Evolutionary conservation across 495 filamentous ascomycete species (phyloP).

Genomic region (Oidiodendron maius): DNA sequence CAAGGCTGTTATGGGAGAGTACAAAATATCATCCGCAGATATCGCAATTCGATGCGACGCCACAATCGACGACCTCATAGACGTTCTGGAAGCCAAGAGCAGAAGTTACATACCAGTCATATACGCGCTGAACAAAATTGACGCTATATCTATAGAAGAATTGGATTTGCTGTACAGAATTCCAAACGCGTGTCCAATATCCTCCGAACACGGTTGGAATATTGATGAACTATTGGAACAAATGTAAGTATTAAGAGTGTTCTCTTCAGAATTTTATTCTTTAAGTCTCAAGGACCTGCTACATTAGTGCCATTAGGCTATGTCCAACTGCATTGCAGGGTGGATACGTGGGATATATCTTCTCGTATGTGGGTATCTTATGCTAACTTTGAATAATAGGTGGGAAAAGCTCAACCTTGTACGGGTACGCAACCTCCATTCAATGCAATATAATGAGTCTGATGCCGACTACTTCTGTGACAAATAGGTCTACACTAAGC

Average conservation of each 20-base stretch:
- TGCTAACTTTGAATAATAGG: conserved; percentile 31
- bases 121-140: conserved; percentile 98
- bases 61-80: conserved; percentile 77
- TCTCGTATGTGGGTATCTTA: conserved; percentile 2
- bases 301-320: too few species aligned
- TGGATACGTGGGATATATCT: too few species aligned
- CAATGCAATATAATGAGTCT: not conserved
- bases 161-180: conserved; percentile 94
- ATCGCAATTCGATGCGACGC: conserved; percentile 98
- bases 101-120: conserved; percentile 96
- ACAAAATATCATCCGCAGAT: conserved; percentile 93
- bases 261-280: too few species aligned
- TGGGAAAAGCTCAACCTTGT: conserved; percentile 93
- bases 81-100: conserved; percentile 91
- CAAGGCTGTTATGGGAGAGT: conserved; percentile 94
- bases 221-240: conserved; percentile 92
- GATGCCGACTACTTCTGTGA: not conserved
- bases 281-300: too few species aligned
- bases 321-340: too few species aligned
- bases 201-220: conserved; percentile 98
- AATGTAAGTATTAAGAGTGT: conserved; percentile 61
- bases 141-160: conserved; percentile 95
- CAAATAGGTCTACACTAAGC: conserved; percentile 83
- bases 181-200: conserved; percentile 93
- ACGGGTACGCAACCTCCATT: conserved; percentile 38